These are phyloP conservation scores for Aureoboletus auriporus DNA, from an alignment of 768 basidiomycete species.

Conservation along the genomic window DNA sequence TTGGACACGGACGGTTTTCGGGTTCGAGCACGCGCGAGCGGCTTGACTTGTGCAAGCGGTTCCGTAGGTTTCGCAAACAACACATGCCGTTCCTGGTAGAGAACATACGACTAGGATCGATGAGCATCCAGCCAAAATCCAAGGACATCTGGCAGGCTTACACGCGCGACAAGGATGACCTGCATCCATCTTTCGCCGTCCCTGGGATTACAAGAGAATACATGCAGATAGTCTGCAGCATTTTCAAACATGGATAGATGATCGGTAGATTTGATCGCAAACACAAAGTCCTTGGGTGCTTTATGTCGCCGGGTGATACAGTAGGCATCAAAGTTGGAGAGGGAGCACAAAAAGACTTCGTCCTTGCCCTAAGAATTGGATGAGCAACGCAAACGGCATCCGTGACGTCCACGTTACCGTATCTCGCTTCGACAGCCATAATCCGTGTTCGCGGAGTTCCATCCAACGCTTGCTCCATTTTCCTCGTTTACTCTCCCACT, in stretches of 20 bases:
- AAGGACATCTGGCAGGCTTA: conserved; percentile 33
- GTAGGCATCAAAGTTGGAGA: conserved; percentile 90
- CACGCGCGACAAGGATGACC: conserved; percentile 76
- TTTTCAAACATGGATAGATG: conserved; percentile 85
- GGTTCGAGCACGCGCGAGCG: conserved; percentile 36
- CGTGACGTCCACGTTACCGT: conserved; percentile 46
- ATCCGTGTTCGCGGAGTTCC: conserved; percentile 76
- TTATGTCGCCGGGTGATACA: conserved; percentile 70
- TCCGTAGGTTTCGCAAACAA: conserved; percentile 34
- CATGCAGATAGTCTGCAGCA: conserved; percentile 81
- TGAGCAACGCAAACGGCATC: conserved; percentile 1
- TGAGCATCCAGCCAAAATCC: conserved; percentile 3
- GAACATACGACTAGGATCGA: conserved; percentile 65
- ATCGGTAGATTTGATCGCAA: conserved; percentile 87
- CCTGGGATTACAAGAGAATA: conserved; percentile 72
- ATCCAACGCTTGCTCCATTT: conserved; percentile 96
- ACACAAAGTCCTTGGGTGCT: conserved; percentile 80
- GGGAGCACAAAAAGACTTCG: conserved; percentile 72
- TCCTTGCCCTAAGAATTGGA: conserved; percentile 67
- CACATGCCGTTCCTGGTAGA: conserved; percentile 75
- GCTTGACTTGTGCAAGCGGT: conserved; percentile 24
- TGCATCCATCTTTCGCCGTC: conserved; percentile 80
- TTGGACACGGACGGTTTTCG: conserved; percentile 32
- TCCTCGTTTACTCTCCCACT: conserved; percentile 87
- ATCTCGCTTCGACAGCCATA: conserved; percentile 89